Base-by-base conservation (phyloP, 371 early-diverging fungal species). In the Coemansia sp. region DNA sequence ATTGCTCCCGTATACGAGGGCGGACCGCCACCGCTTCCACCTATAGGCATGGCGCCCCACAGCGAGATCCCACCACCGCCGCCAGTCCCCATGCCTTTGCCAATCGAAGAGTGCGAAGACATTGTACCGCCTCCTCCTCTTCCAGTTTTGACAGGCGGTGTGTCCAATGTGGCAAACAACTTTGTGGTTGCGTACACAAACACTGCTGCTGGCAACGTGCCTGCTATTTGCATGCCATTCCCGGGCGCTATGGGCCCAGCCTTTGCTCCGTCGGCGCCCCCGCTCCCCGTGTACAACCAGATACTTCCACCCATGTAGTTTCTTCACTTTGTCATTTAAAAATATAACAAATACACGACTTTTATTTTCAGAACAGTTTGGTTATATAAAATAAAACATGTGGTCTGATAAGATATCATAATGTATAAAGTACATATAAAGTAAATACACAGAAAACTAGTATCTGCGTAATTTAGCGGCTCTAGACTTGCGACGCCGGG, bases 171-270 rank as follows among this genome's bases (percentile, higher is more conserved):
- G 23, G 36, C 67, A 11, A 73, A 73, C 61, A 36, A 65, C 15
- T 65, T 63, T 23, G 59, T 76, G 29, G 64, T 76, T 36, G 77
- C 73, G 11, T 76, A 76, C 56, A 65, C 77, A 3, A 73, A 62
- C 46, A 76, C 77, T 1, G 73, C 66, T 0, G 46, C 60, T 2
- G 77, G 77, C 11, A 73, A 72, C 28, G 62, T 73, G 63, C 77
- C 77, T 0, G 77, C 77, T 24, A 65, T 76, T 28, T 76, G 77
- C 69, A 71, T 76, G 4, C 77, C 77, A 9, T 28, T 74, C 11
- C 52, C 75, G 4, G 63, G 63, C 2, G 49, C 71, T 23, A 61
- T 59, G 58, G 62, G 53, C 11, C 72, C 71, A n/a, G 66, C 58
- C 8, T 28, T 58, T 24, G 62, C 66, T 12, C 66, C 58, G 9